Base-by-base conservation (phyloP, 352 stramenopile genomes). In the Globisporangium okanoganense region DNA sequence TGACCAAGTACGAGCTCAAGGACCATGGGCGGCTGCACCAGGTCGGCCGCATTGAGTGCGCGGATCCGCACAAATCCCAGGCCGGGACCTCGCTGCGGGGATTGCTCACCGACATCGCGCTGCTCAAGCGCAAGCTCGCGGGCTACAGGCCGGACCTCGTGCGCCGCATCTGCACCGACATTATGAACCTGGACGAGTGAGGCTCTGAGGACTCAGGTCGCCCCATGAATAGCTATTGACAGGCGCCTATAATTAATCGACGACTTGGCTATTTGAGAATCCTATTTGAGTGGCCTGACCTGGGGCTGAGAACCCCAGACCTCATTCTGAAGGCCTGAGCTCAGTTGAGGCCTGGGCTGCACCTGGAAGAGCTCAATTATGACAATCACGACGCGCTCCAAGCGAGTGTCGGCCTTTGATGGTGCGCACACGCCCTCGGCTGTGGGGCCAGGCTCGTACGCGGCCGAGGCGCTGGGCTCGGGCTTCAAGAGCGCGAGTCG, bases 361-460 rank as follows among this genome's bases (percentile, higher is more conserved):
- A 12, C 25, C 14, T 16, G n/a, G 18, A 8, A 55, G n/a, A 54
- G 9, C 7, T 20, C 2, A n/a, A 67, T 27, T 41, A 90, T 90
- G 83, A 88, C 81, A 10, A 90, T 90, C 67, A 92, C 83, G 59
- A 90, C 83, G 48, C 81, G 83, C 29, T 90, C 80, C 29, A 88
- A 89, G 72, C 80, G 83, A 22, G 76, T 85, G 56, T 88, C 83
- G 24, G 53, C 77, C 40, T 90, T 90, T 60, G 78, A 65, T 36
- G 58, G 60, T 18, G 31, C 65, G 24, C 61, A 70, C 53, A 90
- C 81, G 31, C 79, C 81, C 5, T 62, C 80, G 7, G 61, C 67
- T 1, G 82, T 92, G n/a, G 82, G 80, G 14, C 80, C 83, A 12
- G 83, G 83, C 6, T 77, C 80, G 1, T 92, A 92, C 52, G 69